phyloP scores from a whole-genome alignment of 306 rosid species.

The Rosa chinensis region DNA sequence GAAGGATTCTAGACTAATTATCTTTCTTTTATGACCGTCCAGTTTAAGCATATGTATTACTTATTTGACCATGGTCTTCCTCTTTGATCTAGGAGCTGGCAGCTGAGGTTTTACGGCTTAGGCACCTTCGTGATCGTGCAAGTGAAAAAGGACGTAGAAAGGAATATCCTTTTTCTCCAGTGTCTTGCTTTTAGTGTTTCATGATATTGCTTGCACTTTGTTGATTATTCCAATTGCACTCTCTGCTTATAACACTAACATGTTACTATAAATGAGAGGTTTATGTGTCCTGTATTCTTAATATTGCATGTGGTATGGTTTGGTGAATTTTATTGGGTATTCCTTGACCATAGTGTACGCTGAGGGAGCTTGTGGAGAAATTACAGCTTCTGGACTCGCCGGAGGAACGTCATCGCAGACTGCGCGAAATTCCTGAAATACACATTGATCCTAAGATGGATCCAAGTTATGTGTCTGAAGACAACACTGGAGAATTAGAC shows the following conservation, averaged over 20 bases:
- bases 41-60: background rate
- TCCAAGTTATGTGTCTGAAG: conserved; percentile 66
- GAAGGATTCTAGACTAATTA: background rate
- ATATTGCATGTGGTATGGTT: conserved; percentile 15
- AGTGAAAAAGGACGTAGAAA: conserved; percentile 80
- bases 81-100: conserved; percentile 58
- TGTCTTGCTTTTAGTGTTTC: background rate
- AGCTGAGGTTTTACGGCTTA: conserved; percentile 63
- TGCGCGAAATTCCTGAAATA: conserved; percentile 59
- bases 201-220: conserved; percentile 4
- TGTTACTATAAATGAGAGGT: background rate
- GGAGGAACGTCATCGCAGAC: conserved; percentile 71
- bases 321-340: conserved; percentile 24
- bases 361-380: conserved; percentile 67
- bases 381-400: conserved; percentile 67
- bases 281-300: background rate
- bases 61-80: conserved; percentile 21
- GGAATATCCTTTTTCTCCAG: conserved; percentile 79
- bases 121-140: conserved; percentile 79
- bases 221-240: conserved; percentile 1
- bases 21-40: background rate
- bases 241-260: background rate
- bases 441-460: conserved; percentile 77
- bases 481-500: conserved; percentile 46
- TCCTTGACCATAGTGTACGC: conserved; percentile 80